phyloP scores from a whole-genome alignment of 108 stramenopile genomes.

The Cyclotella cryptica region DNA sequence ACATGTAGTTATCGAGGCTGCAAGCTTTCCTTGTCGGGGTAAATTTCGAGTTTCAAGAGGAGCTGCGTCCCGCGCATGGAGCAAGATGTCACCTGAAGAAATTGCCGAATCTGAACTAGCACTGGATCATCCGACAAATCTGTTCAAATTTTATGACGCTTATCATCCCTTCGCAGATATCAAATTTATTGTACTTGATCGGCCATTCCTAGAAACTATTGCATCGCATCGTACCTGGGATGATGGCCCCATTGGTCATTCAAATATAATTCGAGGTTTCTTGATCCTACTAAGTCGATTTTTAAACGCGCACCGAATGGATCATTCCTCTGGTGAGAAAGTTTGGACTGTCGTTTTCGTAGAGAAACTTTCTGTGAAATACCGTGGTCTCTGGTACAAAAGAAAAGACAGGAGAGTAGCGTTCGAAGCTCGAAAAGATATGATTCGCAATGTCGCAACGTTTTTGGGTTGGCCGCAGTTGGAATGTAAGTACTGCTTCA shows the following conservation, averaged over 20 bases:
- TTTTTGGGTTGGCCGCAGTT: constrained; percentile 26
- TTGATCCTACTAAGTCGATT: constrained; percentile 22
- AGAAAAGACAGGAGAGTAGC: background rate
- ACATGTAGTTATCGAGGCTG: constrained; percentile 27
- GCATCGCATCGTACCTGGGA: constrained; percentile 20
- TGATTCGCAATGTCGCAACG: constrained; percentile 1
- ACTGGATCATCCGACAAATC: constrained; percentile 12
- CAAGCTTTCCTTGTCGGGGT: constrained; percentile 21
- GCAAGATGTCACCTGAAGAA: constrained; percentile 14
- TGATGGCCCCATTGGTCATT: constrained; percentile 12
- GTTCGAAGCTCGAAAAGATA: background rate
- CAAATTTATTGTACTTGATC: constrained; percentile 32
- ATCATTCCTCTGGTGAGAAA: constrained; percentile 8
- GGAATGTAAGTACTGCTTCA: constrained; percentile 32
- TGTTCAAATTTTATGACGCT: constrained; percentile 21
- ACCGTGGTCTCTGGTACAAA: background rate
- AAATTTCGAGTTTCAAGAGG: constrained; percentile 10
- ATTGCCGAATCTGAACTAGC: constrained; percentile 21
- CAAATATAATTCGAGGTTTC: constrained; percentile 26
- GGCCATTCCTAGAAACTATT: constrained; percentile 28
- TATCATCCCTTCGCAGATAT: constrained; percentile 31
- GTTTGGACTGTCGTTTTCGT: constrained; percentile 27
- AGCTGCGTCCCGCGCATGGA: constrained; percentile 6
- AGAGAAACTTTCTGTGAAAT: constrained; percentile 18
- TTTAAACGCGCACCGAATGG: constrained; percentile 14